Evolutionary conservation across 805 yeast genomes (phyloP).

Genomic region (Candida caryicola): DNA sequence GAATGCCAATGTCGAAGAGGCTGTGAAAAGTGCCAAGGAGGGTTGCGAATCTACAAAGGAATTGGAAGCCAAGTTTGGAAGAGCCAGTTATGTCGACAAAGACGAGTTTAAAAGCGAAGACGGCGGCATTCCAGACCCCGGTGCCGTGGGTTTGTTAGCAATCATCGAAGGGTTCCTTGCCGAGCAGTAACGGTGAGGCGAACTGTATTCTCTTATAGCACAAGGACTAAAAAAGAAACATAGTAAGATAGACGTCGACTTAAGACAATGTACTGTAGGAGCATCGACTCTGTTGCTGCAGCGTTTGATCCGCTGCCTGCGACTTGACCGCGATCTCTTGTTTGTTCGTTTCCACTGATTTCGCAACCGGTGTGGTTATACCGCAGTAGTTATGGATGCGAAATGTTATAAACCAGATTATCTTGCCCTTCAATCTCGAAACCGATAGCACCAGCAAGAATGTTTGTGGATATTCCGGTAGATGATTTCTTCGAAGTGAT

Average conservation of each 20-base stretch:
- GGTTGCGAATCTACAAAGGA: conserved; percentile 78
- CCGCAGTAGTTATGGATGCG: conserved; percentile 9
- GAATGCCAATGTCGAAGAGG: conserved; percentile 52
- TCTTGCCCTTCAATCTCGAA: too few relatives aligned
- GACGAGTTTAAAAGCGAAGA: conserved; percentile 52
- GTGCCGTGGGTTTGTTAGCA: conserved; percentile 83
- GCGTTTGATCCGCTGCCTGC: too few relatives aligned
- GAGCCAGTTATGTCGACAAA: conserved; percentile 84
- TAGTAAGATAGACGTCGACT: too few relatives aligned
- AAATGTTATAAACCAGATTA: conserved; percentile 1
- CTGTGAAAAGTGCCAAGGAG: conserved; percentile 63
- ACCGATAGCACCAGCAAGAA: not conserved
- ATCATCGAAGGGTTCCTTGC: conserved; percentile 44
- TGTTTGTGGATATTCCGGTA: conserved; percentile 7
- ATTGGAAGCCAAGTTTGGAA: conserved; percentile 82
- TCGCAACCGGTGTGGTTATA: conserved; percentile 7
- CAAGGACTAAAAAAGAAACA: too few relatives aligned
- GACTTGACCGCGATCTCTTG: too few relatives aligned
- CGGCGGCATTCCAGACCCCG: conserved; percentile 92
- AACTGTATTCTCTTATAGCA: too few relatives aligned
- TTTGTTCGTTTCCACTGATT: not conserved
- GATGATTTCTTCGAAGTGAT: conserved; percentile 33
- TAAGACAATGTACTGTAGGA: too few relatives aligned
- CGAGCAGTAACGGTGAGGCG: too few relatives aligned
- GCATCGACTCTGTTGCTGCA: too few relatives aligned